Base-by-base conservation (phyloP, 257 asterid species). In the Solanum verrucosum region DNA sequence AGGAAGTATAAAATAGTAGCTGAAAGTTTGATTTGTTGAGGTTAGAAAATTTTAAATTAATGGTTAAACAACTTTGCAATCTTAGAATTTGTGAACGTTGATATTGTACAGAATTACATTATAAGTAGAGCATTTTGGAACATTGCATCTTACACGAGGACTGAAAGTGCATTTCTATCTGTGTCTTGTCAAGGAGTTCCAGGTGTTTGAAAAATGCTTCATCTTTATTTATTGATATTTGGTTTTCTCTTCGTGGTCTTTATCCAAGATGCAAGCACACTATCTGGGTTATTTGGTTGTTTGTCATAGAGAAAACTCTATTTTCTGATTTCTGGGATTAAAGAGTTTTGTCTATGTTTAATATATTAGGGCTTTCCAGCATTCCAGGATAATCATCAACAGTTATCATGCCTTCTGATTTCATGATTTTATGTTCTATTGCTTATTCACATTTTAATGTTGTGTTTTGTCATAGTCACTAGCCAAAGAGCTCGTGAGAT, bases 401-500 rank as follows among this genome's bases (percentile, higher is more conserved):
- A 44, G 29, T 81, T 49, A 46, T 49, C 52, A 23, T 81, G 42
- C 85, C 11, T 1, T 81, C 68, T 46, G n/a, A 15, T 81, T 46
- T 49, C 85, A 49, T 46, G 11, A 44, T 44, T 81, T 46, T 81
- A 9, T 81, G 29, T 49, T 81, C 40, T 49, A 29, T 79, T 44
- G 67, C 67, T 29, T 81, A 29, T 46, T 81, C 29, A 81, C 37
- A 49, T 46, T 27, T 10, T 9, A 27, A 70, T 81, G 42, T 46
- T 81, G 23, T 49, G 20, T 81, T 46, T 29, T 46, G 16, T 18
- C 29, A 9, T 94, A 97, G 99, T 86, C 96, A 33, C 99, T 97
- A 59, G 99, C 99, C 14, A 93, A 93, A 92, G 99, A 97, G 93
- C 88, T 96, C 40, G 98, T 96, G 95, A 93, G 96, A 87, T 95